Base-by-base conservation (phyloP, 1,139 yeast genomes). In the Lodderomyces parapsilosis region DNA sequence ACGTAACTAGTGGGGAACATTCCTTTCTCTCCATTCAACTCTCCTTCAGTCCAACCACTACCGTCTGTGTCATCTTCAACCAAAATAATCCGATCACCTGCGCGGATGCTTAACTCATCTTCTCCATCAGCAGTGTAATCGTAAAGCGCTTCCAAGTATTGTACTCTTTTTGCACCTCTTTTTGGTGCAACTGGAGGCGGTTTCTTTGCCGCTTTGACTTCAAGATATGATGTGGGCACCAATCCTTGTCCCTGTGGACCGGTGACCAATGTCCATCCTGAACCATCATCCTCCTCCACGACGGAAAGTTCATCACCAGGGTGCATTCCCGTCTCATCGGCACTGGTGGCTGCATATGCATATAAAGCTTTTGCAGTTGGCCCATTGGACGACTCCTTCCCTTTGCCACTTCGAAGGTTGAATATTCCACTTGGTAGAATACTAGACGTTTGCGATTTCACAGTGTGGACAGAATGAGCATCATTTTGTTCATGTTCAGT, bases 11-110 rank as follows among this genome's bases (percentile, higher is more conserved):
- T 83, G 6, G 98, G 98, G 63, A 91, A 86, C 50, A 88, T 62
- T 1, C 97, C 97, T 36, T 70, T 72, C 27, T 53, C 55, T 0
- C 96, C 96, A 53, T 83, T 75, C 14, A 86, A 53, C 57, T 87
- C 95, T 8, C 98, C 99, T 54, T 84, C 88, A 1, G 97, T 90
- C 99, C 99, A 93, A 0, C 99, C 99, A 49, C 85, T 84, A 6
- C 96, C 96, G 46, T 84, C 85, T 49, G 88, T 93, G 39, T 80
- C 87, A 36, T 78, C 80, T 33, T 85, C 70, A 7, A 76, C 57
- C 17, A 88, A 74, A 2, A 80, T 76, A n/a, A 89, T 80, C 45
- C 73, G 71, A 51, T 93, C 98, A 1, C 97, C 97, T 0, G 79
- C 83, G 7, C 54, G 56, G 15, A 93, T 80, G 18, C 80, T 74